phyloP scores from a whole-genome alignment of 164 flowering plant species.

The Magnolia kwangsiensis region DNA sequence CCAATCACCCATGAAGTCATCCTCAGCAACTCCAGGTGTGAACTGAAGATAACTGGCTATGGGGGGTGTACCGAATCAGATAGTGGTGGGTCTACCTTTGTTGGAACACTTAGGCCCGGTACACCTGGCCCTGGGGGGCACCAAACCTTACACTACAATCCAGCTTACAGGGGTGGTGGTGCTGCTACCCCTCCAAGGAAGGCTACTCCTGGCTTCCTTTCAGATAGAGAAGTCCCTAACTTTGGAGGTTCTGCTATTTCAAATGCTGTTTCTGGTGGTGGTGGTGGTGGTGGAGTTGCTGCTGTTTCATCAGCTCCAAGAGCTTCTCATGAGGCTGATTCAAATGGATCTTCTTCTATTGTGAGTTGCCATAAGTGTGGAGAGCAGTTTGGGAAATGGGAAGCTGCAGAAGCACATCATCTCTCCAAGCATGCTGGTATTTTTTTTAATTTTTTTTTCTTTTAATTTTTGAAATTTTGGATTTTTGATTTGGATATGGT shows the following conservation, averaged over 20 bases:
- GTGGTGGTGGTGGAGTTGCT: conserved; percentile 8
- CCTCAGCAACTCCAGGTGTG: conserved; percentile 76
- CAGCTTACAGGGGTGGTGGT: conserved; percentile 37
- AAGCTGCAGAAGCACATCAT: conserved; percentile 86
- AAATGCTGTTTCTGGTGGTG: conserved; percentile 15
- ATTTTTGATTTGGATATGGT: too few species aligned
- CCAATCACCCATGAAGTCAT: conserved; percentile 94
- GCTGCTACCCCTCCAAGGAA: conserved; percentile 47
- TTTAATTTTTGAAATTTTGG: not conserved
- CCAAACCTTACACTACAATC: conserved; percentile 55
- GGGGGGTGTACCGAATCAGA: conserved; percentile 36
- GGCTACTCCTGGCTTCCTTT: conserved; percentile 30
- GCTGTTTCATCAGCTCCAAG: conserved; percentile 27
- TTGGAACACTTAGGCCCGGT: conserved; percentile 88
- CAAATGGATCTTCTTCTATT: conserved; percentile 40
- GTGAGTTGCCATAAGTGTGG: conserved; percentile 84
- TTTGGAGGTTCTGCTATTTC: conserved; percentile 27
- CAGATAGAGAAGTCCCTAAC: conserved; percentile 39
- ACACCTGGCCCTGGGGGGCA: conserved; percentile 92
- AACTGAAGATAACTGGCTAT: conserved; percentile 78
- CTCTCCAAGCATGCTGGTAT: conserved; percentile 94
- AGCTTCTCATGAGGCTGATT: conserved; percentile 36
- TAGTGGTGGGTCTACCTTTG: conserved; percentile 44
- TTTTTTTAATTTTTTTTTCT: not conserved
- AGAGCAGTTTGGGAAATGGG: conserved; percentile 78